A percentile compares a stretch with the other conserved stretches of the same genome.
Conservation (phyloP, 2,329 filamentous ascomycete genomes). For the Chaetothyriales sp. region DNA sequence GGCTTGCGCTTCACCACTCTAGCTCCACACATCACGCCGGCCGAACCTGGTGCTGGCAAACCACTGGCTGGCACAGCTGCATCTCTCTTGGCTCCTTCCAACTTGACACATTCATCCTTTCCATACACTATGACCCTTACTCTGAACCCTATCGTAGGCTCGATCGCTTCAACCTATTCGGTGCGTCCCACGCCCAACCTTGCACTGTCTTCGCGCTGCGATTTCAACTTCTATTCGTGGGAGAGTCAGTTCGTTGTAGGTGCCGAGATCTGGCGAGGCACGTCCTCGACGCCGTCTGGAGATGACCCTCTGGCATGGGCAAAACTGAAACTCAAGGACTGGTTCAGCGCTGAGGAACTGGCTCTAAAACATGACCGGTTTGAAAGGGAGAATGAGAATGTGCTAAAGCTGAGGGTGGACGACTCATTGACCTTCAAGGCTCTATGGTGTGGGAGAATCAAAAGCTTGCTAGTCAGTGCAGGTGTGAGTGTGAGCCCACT, state of each 20-base stretch:
- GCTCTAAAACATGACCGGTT: conserved; percentile 34
- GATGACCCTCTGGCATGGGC: conserved; percentile 30
- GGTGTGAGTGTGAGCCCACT: conserved; percentile 63
- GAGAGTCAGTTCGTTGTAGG: conserved; percentile 87
- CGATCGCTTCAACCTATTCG: conserved; percentile 78
- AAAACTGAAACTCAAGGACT: conserved; percentile 26
- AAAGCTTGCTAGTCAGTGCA: conserved; percentile 81
- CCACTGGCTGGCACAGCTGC: conserved; percentile 16
- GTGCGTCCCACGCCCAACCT: conserved; percentile 72
- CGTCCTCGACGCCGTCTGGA: conserved; percentile 28
- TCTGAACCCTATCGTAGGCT: conserved; percentile 86
- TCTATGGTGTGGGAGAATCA: conserved; percentile 83
- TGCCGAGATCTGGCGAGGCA: conserved; percentile 76
- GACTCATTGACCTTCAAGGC: conserved; percentile 75
- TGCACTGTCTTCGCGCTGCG: conserved; percentile 76
- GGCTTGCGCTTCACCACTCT: conserved; percentile 82
- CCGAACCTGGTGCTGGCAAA: conserved; percentile 11
- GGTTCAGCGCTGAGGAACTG: conserved; percentile 21
- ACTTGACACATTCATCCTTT: conserved; percentile 48
- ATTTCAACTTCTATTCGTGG: conserved; percentile 97
- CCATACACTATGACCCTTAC: conserved; percentile 89
- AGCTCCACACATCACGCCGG: conserved; percentile 13
- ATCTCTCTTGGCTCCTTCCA: conserved; percentile 16
- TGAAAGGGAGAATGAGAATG: conserved; percentile 60
- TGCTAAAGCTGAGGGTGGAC: conserved; percentile 78